These are phyloP conservation scores for Pythium periplocum DNA, from an alignment of 352 stramenopile species.

Conservation along the genomic window DNA sequence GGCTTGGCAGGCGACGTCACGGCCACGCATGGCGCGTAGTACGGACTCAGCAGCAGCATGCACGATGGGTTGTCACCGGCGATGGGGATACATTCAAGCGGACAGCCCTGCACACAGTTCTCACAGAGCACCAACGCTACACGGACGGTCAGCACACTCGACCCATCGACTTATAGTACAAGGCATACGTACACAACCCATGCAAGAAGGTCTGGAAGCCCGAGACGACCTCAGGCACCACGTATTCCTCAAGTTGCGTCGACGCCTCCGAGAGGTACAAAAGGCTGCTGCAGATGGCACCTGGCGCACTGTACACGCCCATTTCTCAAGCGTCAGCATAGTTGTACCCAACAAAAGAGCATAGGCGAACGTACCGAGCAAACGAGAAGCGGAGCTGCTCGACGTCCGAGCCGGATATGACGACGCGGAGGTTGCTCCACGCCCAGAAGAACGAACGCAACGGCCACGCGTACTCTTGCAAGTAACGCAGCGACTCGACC, in stretches of 20 bases:
- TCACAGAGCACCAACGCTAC: slow-evolving; percentile 62
- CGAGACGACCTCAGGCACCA: slow-evolving; percentile 32
- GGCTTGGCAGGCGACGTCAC: slow-evolving; percentile 43
- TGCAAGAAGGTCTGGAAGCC: slow-evolving; percentile 40
- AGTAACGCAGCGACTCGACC: slow-evolving; percentile 39
- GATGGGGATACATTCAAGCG: slow-evolving; percentile 38
- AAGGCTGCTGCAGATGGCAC: slow-evolving; percentile 47
- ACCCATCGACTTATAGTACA: slow-evolving; percentile 27
- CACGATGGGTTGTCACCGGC: slow-evolving; percentile 22
- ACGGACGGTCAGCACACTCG: slow-evolving; percentile 1
- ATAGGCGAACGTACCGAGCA: slow-evolving; percentile 25
- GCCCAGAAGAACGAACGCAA: slow-evolving; percentile 71
- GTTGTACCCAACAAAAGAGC: background rate
- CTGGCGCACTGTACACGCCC: slow-evolving; percentile 30
- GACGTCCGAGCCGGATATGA: slow-evolving; percentile 39
- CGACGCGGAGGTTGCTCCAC: slow-evolving; percentile 71
- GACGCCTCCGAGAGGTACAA: slow-evolving; percentile 34
- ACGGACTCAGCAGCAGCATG: slow-evolving; percentile 66
- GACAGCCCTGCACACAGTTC: slow-evolving; percentile 64
- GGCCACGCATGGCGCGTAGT: slow-evolving; percentile 76
- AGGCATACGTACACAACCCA: slow-evolving; percentile 10
- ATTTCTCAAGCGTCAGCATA: background rate
- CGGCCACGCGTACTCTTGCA: slow-evolving; percentile 48
- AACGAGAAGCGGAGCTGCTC: slow-evolving; percentile 54
- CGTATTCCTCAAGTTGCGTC: slow-evolving; percentile 32